Conservation (phyloP, 306 rosid genomes). For the Trifolium fragiferum region DNA sequence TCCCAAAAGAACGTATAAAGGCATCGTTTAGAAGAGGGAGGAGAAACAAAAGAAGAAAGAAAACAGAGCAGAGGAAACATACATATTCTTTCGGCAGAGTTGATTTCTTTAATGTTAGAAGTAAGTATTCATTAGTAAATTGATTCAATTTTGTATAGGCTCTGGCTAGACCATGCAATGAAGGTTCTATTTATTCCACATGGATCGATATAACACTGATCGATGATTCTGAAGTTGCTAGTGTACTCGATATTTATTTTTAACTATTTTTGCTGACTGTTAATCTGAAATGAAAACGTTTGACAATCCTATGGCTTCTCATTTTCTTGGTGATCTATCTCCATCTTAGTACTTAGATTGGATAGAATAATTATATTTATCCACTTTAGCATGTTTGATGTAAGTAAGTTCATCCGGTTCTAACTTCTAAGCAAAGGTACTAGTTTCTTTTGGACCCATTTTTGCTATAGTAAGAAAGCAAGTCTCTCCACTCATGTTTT, state of each 20-base stretch:
- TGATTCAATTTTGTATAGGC: slow-evolving; percentile 50
- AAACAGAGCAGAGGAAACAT: slow-evolving; percentile 37
- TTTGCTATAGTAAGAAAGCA: too few species aligned
- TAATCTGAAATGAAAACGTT: slow-evolving; percentile 2
- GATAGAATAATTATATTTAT: not conserved
- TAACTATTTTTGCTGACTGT: slow-evolving; percentile 9
- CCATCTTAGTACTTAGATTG: not conserved
- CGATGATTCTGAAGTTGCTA: slow-evolving; percentile 26
- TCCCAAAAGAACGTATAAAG: slow-evolving; percentile 30
- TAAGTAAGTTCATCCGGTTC: not conserved
- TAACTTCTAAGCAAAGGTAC: too few species aligned
- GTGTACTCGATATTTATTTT: slow-evolving; percentile 23
- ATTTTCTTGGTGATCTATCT: not conserved
- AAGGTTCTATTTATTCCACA: slow-evolving; percentile 31
- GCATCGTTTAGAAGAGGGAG: slow-evolving; percentile 29
- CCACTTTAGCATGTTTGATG: not conserved
- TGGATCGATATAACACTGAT: slow-evolving; percentile 1
- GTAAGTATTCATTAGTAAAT: slow-evolving; percentile 39
- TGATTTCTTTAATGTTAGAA: slow-evolving; percentile 38
- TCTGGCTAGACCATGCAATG: slow-evolving; percentile 32
- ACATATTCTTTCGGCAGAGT: slow-evolving; percentile 38
- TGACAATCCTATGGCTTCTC: not conserved
- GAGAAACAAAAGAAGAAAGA: slow-evolving; percentile 29
- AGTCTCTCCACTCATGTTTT: too few species aligned
- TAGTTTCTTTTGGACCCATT: too few species aligned